Conservation (phyloP, 2,329 filamentous ascomycete species). For the Apiospora pterosperma region DNA sequence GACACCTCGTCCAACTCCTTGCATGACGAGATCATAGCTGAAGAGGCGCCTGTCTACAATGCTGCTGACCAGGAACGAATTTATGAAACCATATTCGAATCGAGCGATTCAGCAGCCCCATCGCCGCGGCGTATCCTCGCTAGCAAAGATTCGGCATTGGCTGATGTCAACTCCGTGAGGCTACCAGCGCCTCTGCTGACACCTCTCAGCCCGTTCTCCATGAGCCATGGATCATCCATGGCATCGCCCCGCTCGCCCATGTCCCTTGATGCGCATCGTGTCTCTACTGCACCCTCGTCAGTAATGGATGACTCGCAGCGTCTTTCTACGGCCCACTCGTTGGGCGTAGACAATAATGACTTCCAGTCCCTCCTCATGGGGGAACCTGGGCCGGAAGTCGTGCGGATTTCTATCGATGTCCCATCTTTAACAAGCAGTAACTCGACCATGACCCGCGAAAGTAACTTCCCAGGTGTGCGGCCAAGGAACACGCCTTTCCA, state of each 20-base stretch:
- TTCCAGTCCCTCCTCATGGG: conserved; percentile 70
- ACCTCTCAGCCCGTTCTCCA: conserved; percentile 63
- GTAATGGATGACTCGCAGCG: conserved; percentile 66
- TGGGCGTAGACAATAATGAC: conserved; percentile 65
- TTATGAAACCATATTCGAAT: conserved; percentile 28
- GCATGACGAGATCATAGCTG: conserved; percentile 48
- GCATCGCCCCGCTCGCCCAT: conserved; percentile 68
- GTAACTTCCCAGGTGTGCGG: conserved; percentile 40
- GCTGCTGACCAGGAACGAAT: conserved; percentile 36
- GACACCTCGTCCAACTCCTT: conserved; percentile 48
- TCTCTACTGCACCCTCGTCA: conserved; percentile 74
- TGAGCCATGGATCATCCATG: conserved; percentile 61
- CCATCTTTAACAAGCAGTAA: conserved; percentile 73
- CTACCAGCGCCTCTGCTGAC: conserved; percentile 41
- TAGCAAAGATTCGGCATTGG: conserved; percentile 44
- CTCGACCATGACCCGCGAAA: conserved; percentile 73
- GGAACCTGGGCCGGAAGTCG: conserved; percentile 67
- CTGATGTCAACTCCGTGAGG: conserved; percentile 46
- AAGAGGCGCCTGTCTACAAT: conserved; percentile 38
- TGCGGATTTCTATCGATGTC: conserved; percentile 68
- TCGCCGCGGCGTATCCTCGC: conserved; percentile 41
- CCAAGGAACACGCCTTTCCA: conserved; percentile 40
- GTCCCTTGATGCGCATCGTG: conserved; percentile 67
- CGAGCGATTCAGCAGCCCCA: conserved; percentile 38
- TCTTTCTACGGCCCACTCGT: conserved; percentile 73